Evolutionary conservation across 2,329 filamentous ascomycete species (phyloP), one percentile per base, ranked within the genome.

Genomic region (Huntiella moniliformis): DNA sequence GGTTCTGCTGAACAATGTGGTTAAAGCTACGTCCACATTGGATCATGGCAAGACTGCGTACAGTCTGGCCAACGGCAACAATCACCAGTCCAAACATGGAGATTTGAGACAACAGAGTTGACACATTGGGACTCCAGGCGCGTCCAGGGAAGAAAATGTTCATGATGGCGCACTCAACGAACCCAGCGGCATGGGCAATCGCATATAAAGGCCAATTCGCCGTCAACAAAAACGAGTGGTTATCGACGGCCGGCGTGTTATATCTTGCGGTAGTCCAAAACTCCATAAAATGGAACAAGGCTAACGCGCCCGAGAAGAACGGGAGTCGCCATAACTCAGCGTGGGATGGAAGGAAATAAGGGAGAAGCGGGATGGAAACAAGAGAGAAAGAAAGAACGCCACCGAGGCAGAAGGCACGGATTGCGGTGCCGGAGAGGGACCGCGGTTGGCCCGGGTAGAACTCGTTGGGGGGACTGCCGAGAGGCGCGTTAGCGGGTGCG

Each of bases 11-110:
- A 6, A 95, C 77, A 32, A 77, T 75, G 55, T 88, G 91, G 57
- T 93, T 94, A 71, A 98, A 98, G 57, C 83, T 94, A 41, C 74
- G 77, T 1, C 86, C 87, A 0, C 88, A 88, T 53, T 91, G 78
- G 7, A 75, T 68, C 88, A 98, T 98, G 15, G 91, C 91, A 7
- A 76, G 60, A n/a, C 77, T 82, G 38, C 91, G 73, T 3, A 84
- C 73, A 1, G 63, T 56, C 64, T 98, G 91, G 7, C 91, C 88
- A 0, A 79, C 53, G 0, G 72, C 44, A 6, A 87, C 71, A 48
- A 88, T 57, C 0, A 61, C 44, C 2, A 92, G 53, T 0, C 86
- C 88, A 13, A 42, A 28, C 18, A 43, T 17, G 8, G 40, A 44
- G 10, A 44, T n/a, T 13, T 35, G 36, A 3, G 32, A 32, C 10